phyloP scores from a whole-genome alignment of 768 basidiomycete genomes.

The Lactarius vividus region DNA sequence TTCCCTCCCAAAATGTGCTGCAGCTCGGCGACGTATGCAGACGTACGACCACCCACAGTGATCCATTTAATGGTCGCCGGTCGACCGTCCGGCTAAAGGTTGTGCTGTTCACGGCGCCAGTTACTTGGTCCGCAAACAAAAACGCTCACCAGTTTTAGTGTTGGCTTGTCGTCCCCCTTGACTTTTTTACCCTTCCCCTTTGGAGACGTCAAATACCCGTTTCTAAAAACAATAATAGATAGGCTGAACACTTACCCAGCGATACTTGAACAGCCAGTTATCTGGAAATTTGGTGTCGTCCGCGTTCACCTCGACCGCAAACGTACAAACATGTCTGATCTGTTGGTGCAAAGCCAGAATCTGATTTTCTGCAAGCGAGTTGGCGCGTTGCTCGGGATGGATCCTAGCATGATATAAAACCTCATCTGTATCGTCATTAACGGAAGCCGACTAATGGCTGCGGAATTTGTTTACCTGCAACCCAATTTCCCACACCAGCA shows the following conservation, averaged over 20 bases:
- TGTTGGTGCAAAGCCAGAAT: slow-evolving; percentile 50
- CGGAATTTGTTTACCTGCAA: slow-evolving; percentile 51
- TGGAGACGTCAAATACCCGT: slow-evolving; percentile 5
- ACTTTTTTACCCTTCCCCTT: slow-evolving; percentile 60
- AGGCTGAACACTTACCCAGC: slow-evolving; percentile 50
- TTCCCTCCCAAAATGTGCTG: slow-evolving; percentile 39
- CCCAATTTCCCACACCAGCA: slow-evolving; percentile 82
- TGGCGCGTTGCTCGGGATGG: slow-evolving; percentile 68
- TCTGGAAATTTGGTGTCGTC: slow-evolving; percentile 65
- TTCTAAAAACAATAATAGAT: background rate
- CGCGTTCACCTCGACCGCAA: slow-evolving; percentile 67
- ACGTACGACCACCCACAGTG: slow-evolving; percentile 75
- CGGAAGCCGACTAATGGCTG: background rate
- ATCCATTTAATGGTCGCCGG: slow-evolving; percentile 73
- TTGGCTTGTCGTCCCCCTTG: slow-evolving; percentile 29
- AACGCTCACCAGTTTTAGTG: slow-evolving; percentile 46
- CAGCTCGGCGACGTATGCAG: slow-evolving; percentile 65
- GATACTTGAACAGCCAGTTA: slow-evolving; percentile 65
- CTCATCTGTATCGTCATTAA: slow-evolving; percentile 46
- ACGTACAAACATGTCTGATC: slow-evolving; percentile 52
- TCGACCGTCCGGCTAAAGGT: slow-evolving; percentile 57
- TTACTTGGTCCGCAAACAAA: background rate
- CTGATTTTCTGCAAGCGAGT: slow-evolving; percentile 50
- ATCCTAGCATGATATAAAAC: slow-evolving; percentile 71
- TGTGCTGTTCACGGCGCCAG: background rate